Conservation (phyloP, 106 monocot genomes). For the Agapanthus africanus region DNA sequence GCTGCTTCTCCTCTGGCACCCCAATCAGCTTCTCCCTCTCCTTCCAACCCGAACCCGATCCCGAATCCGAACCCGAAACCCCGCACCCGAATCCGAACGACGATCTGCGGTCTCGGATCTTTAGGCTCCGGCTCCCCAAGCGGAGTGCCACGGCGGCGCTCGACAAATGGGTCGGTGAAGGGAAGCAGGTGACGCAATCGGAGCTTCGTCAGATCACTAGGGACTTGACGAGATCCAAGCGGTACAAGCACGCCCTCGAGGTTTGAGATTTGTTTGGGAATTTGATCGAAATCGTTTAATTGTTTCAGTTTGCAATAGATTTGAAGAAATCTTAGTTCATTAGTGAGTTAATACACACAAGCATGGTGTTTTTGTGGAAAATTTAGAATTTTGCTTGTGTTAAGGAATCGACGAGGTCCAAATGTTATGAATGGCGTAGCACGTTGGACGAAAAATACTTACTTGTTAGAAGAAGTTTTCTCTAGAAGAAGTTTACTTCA, state of each 20-base stretch:
- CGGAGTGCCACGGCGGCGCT: slow-evolving; percentile 55
- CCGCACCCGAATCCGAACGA: slow-evolving; percentile 6
- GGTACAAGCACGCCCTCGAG: slow-evolving; percentile 95
- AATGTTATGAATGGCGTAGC: no score
- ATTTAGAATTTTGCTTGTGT: no score
- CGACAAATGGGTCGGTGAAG: slow-evolving; percentile 59
- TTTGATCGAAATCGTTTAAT: no score
- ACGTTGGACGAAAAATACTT: no score
- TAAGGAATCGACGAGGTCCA: no score
- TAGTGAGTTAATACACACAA: no score
- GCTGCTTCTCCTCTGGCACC: slow-evolving; percentile 6
- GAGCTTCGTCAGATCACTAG: slow-evolving; percentile 53
- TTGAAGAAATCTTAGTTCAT: no score
- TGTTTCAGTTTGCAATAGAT: no score
- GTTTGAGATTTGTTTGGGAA: slow-evolving; percentile 31
- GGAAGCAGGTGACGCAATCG: slow-evolving; percentile 33
- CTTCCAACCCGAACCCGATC: slow-evolving; percentile 4
- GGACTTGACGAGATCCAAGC: slow-evolving; percentile 40
- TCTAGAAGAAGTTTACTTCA: no score
- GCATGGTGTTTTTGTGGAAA: no score
- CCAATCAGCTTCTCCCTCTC: slow-evolving; percentile 13
- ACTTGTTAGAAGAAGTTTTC: no score
- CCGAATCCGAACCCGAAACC: slow-evolving; percentile 8
- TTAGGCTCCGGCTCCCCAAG: slow-evolving; percentile 63
- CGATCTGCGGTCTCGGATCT: slow-evolving; percentile 50